A percentile compares a stretch with the other conserved stretches of the same genome.
Evolutionary conservation across 345 rosid species (phyloP).

Genomic region (Boechera divaricarpa): DNA sequence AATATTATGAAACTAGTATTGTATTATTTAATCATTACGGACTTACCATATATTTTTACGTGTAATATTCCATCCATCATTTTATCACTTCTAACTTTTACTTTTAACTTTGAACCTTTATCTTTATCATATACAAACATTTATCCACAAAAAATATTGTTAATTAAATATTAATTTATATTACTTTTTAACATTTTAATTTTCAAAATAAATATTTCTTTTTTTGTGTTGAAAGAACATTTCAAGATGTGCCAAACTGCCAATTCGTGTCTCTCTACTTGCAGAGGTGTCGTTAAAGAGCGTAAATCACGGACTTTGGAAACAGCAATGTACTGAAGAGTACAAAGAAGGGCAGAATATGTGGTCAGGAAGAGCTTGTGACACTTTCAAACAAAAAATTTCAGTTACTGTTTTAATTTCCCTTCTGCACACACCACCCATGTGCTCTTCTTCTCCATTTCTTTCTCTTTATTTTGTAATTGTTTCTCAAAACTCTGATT

Average conservation of each 20-base stretch:
- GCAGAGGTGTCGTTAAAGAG: slow-evolving; percentile 24
- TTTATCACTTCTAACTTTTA: neutral
- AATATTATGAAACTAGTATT: no score
- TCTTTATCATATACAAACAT: neutral
- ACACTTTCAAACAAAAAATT: slow-evolving; percentile 36
- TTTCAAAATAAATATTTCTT: neutral
- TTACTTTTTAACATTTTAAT: neutral
- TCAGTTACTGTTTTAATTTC: slow-evolving; percentile 16
- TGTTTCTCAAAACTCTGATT: neutral
- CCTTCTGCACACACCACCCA: slow-evolving; percentile 26
- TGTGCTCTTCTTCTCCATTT: slow-evolving; percentile 21
- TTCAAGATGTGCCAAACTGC: neutral
- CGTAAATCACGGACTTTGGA: slow-evolving; percentile 44
- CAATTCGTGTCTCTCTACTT: slow-evolving; percentile 33
- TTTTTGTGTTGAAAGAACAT: neutral
- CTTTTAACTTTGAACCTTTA: neutral
- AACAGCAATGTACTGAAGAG: slow-evolving; percentile 38
- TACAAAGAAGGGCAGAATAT: slow-evolving; percentile 32
- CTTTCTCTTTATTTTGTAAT: neutral
- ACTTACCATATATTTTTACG: neutral
- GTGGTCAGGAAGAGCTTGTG: slow-evolving; percentile 31
- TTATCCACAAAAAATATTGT: neutral
- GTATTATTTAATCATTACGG: neutral
- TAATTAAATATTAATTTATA: neutral
- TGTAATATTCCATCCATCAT: neutral